Evolutionary conservation across 164 flowering plant species (phyloP), one percentile per base, ranked within the genome.

Genomic region (Piper betle): DNA sequence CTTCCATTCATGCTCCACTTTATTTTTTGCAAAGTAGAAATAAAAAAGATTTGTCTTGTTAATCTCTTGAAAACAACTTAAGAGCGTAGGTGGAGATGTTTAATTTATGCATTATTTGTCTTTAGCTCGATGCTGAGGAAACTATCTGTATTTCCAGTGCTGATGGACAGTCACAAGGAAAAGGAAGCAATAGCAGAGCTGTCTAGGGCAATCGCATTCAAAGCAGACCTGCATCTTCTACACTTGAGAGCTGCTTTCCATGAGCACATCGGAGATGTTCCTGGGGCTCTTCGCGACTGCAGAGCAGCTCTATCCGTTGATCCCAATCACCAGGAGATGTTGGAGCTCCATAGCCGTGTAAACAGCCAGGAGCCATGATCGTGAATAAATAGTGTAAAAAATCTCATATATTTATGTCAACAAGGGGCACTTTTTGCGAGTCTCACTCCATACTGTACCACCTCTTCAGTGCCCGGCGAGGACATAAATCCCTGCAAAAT

Each of bases 291-390:
- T 15, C 71, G 99, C 37, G 99, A 94, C 71, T 90, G 99, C 64
- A 78, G 96, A 37, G 97, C 99, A 19, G 93, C 97, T 15, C 96
- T 93, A 55, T 90, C 97, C 11, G 87, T 93, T 4, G 97, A 93
- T 48, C 99, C 99, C 12, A 84, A 82, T 70, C 97, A 93, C 76
- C 99, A 76, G 71, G 99, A 90, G 64, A 90, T 93, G 87, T 67
- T 90, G 56, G 94, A 93, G 64, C 87, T 93, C 64, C 99, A 80
- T 64, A 88, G 82, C 73, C 92, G 96, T 25, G 96, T 88, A 48
- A 82, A 86, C 88, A 81, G 84, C 74, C 96, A 82, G 63, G 97
- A 93, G 64, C 94, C 92, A 1, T 87, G 73, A 81, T 46, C 66
- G 73, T 74, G 71, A 52, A 71, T 69, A 63, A 67, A 39, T 15